A percentile compares a stretch with the other conserved stretches of the same genome.
phyloP scores from a whole-genome alignment of 371 early-diverging fungal species.

The Haplosporangium sp. region DNA sequence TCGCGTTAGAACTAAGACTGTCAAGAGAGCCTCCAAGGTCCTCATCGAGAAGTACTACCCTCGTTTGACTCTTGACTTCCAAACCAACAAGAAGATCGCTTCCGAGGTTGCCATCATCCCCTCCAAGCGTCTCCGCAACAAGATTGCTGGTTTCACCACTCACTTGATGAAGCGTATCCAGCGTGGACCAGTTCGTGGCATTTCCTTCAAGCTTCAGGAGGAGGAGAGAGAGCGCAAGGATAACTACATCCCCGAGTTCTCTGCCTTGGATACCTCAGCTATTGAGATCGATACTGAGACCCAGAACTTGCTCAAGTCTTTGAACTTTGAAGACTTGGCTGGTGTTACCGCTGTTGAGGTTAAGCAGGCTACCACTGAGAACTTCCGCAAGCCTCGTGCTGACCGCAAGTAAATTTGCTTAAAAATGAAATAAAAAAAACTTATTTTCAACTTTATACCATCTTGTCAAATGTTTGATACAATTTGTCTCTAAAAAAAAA shows the following conservation, averaged over 20 bases:
- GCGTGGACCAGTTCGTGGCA: constrained; percentile 99
- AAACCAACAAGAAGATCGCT: constrained; percentile 99
- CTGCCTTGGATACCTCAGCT: constrained; percentile 94
- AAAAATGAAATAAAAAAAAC: constrained; percentile 34
- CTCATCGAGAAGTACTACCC: constrained; percentile 99
- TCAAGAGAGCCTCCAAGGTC: constrained; percentile 99
- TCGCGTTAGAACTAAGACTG: constrained; percentile 89
- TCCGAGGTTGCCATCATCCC: constrained; percentile 98
- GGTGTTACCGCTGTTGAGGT: constrained; percentile 72
- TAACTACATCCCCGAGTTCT: constrained; percentile 99
- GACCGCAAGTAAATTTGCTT: constrained; percentile 39
- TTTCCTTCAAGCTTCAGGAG: constrained; percentile 99
- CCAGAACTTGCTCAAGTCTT: constrained; percentile 93
- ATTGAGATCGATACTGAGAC: constrained; percentile 98
- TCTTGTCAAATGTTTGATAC: background rate
- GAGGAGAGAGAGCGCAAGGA: constrained; percentile 99
- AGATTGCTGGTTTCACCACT: constrained; percentile 99
- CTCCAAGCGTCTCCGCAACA: constrained; percentile 99
- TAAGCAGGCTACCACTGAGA: constrained; percentile 47
- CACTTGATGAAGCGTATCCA: constrained; percentile 99
- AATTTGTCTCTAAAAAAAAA: background rate
- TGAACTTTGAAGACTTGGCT: constrained; percentile 91
- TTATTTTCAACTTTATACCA: background rate
- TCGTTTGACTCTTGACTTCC: constrained; percentile 98
- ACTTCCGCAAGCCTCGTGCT: constrained; percentile 49